A percentile compares a stretch with the other conserved stretches of the same genome.
Evolutionary conservation across 192 early-diverging fungal genomes (phyloP).

Genomic region (Coemansia sp.): DNA sequence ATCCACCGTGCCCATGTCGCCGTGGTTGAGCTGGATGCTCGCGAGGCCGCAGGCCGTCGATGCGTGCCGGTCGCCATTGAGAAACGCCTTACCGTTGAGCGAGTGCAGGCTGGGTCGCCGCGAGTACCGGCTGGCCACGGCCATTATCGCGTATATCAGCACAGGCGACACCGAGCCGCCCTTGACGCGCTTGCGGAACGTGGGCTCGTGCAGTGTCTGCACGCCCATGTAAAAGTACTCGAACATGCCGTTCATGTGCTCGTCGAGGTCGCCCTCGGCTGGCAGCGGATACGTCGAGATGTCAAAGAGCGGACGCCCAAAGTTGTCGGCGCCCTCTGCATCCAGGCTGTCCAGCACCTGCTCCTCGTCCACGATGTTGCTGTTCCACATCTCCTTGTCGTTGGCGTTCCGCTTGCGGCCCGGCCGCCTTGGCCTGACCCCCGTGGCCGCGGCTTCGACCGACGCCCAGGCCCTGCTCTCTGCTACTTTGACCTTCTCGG

Average conservation of each 20-base stretch:
- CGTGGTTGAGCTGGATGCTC: constrained; percentile 47
- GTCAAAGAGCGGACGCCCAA: constrained; percentile 46
- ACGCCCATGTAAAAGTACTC: constrained; percentile 55
- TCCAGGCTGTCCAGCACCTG: constrained; percentile 38
- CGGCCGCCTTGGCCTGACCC: background rate
- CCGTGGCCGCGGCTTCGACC: background rate
- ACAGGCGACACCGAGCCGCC: constrained; percentile 40
- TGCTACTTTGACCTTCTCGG: background rate
- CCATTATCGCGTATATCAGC: constrained; percentile 52
- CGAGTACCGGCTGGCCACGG: constrained; percentile 51
- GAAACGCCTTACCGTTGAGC: constrained; percentile 52
- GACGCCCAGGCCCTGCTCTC: background rate
- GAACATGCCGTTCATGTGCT: constrained; percentile 50
- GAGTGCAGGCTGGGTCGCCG: constrained; percentile 50
- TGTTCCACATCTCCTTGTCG: constrained; percentile 15
- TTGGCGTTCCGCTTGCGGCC: constrained; percentile 20
- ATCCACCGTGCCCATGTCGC: constrained; percentile 39
- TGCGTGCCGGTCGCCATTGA: constrained; percentile 52
- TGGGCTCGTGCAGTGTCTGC: constrained; percentile 45
- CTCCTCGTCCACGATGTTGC: constrained; percentile 33
- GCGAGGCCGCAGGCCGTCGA: constrained; percentile 43
- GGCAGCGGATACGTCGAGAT: constrained; percentile 36
- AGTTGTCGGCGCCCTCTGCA: constrained; percentile 37
- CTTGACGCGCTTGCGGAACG: constrained; percentile 34
- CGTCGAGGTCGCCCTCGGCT: constrained; percentile 24